Evolutionary conservation across 208 protist genomes (phyloP).

Genomic region (Willaertia magna): DNA sequence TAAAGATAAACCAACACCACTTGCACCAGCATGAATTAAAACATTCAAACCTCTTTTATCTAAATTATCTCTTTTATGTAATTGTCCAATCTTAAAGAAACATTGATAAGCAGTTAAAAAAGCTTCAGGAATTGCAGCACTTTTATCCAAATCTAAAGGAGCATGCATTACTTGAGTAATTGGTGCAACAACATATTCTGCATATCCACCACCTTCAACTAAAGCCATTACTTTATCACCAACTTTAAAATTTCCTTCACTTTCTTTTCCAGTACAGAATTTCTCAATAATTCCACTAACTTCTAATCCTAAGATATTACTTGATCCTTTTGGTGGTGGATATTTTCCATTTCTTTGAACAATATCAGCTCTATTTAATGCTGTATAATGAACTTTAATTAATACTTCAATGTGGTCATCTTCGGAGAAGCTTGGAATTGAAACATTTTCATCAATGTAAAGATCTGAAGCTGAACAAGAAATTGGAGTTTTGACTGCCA

Average conservation of each 20-base stretch:
- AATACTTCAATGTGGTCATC: neutral
- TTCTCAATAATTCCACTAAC: conserved; percentile 60
- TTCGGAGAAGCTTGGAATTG: neutral
- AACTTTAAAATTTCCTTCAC: conserved; percentile 47
- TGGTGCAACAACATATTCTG: conserved; percentile 62
- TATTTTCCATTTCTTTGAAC: conserved; percentile 62
- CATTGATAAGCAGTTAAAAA: conserved; percentile 77
- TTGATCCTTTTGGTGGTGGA: conserved; percentile 55
- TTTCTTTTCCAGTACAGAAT: conserved; percentile 32
- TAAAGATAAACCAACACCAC: conserved; percentile 46
- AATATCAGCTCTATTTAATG: conserved; percentile 28
- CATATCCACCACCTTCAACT: conserved; percentile 69
- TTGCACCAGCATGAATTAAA: conserved; percentile 64
- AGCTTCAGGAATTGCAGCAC: conserved; percentile 68
- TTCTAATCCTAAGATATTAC: conserved; percentile 68
- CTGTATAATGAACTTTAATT: neutral
- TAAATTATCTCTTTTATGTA: conserved; percentile 30
- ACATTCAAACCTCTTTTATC: conserved; percentile 44
- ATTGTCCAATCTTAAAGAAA: conserved; percentile 46
- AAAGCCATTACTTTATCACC: conserved; percentile 69
- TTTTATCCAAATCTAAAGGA: conserved; percentile 65
- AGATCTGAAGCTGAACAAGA: neutral
- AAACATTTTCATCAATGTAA: neutral
- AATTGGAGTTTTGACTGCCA: too few species aligned
- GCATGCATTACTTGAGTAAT: conserved; percentile 53